These are phyloP conservation scores for Rhizomucor miehei DNA, from an alignment of 371 early-diverging fungal genomes.

Conservation along the genomic window DNA sequence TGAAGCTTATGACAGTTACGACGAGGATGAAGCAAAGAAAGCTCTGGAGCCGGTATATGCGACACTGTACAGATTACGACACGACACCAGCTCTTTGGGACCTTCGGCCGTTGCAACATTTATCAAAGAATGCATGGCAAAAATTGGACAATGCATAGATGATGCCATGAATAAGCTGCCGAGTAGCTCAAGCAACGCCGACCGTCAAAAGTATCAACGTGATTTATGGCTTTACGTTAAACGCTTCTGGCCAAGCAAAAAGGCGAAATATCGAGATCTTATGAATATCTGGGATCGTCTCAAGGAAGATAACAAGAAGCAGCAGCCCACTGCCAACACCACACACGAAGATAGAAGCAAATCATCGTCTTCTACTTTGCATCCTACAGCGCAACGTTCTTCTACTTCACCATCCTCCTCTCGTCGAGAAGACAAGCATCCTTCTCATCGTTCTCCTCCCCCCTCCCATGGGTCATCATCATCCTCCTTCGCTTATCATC, in stretches of 20 bases:
- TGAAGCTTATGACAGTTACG: conserved; percentile 44
- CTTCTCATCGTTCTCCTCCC: not conserved
- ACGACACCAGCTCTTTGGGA: conserved; percentile 44
- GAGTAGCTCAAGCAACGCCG: conserved; percentile 4
- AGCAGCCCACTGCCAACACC: not conserved
- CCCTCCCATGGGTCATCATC: not conserved
- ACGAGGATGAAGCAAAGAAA: conserved; percentile 52
- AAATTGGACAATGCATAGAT: conserved; percentile 63
- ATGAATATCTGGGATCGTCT: conserved; percentile 52
- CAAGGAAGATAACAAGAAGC: not conserved
- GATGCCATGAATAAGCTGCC: conserved; percentile 25
- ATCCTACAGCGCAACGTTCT: not conserved
- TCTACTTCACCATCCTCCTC: not conserved
- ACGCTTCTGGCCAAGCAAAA: conserved; percentile 57
- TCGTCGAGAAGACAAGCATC: not conserved
- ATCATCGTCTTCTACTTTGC: not conserved
- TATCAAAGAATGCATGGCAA: conserved; percentile 53
- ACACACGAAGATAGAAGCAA: not conserved
- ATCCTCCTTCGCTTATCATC: conserved; percentile 4
- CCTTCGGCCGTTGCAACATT: conserved; percentile 51
- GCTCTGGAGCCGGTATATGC: conserved; percentile 55
- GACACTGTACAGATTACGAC: conserved; percentile 47
- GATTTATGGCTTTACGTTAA: conserved; percentile 64
- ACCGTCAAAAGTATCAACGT: conserved; percentile 30
- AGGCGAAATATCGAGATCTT: conserved; percentile 47